Evolutionary conservation across 805 yeast genomes (phyloP), one percentile per base, ranked within the genome.

Genomic region (Babjeviella inositovora): DNA sequence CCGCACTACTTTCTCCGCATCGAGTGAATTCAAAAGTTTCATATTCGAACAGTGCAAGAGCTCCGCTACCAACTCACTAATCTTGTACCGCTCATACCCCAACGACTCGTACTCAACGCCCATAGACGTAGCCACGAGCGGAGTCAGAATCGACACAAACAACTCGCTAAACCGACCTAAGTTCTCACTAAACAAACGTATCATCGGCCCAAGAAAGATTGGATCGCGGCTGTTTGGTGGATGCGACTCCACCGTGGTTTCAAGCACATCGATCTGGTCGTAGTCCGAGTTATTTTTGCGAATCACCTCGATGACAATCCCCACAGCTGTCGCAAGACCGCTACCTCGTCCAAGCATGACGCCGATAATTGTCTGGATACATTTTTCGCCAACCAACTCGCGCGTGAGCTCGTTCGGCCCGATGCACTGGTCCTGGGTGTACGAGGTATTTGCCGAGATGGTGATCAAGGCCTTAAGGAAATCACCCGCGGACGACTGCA

Each of bases 181-280:
- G 14, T 47, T 39, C 23, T 37, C 37, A 6, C 58, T 57, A 30
- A 56, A 56, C 5, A 56, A 57, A 29, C 43, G 36, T 15, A 56
- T 38, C 27, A 56, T 40, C 31, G 53, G 57, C 5, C 63, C 63
- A 28, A 56, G 41, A 33, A 54, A 56, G 22, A 56, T 56, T 1
- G 63, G 60, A 32, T 56, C 63, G 29, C 63, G 44, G 7, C 62
- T 59, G 5, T 59, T 54, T 9, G 63, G 63, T 6, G 62, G 61
- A 28, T 56, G 62, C 26, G 55, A 45, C 25, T 54, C 62, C 20
- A 56, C 41, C 2, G 60, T 53, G 25, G 53, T 54, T 34, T 56
- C 53, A 23, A 56, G 41, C 19, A 56, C 56, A 2, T 61, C 62
- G 22, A 56, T 44, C 25, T 53, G 46, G 32, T 56, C 63, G 30